These are phyloP conservation scores for Anisodus tanguticus DNA, from an alignment of 257 asterid genomes.

Conservation along the genomic window DNA sequence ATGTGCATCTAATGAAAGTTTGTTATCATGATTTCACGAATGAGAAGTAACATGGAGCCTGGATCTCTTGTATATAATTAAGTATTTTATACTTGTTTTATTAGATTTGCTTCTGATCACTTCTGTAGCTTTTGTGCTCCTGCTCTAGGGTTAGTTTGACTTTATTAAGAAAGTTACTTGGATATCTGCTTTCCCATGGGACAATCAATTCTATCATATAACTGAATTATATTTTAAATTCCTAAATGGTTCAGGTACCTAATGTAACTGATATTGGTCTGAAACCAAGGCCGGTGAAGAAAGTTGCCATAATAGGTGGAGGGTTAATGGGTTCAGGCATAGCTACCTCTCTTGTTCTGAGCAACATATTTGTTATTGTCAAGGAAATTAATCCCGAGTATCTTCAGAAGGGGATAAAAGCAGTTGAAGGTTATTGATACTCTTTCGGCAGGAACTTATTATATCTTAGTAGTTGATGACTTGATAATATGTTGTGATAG, in stretches of 20 bases:
- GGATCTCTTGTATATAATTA: conserved; percentile 7
- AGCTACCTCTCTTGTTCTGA: conserved; percentile 84
- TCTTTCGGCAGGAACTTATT: conserved; percentile 18
- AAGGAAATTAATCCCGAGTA: conserved; percentile 88
- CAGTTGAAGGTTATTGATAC: conserved; percentile 65
- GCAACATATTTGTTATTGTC: conserved; percentile 64
- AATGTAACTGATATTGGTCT: conserved; percentile 88
- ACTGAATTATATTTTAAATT: background rate
- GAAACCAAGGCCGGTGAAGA: conserved; percentile 80
- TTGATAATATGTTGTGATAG: conserved; percentile 23
- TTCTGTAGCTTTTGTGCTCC: background rate
- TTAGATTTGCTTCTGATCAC: conserved; percentile 13
- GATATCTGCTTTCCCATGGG: background rate
- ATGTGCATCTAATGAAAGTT: background rate
- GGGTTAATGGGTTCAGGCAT: conserved; percentile 99
- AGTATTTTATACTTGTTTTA: conserved; percentile 2
- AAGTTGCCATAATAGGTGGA: conserved; percentile 94
- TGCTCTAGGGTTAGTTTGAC: conserved; percentile 13
- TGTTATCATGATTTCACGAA: conserved; percentile 17
- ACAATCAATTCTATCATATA: conserved; percentile 17
- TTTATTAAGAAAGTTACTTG: conserved; percentile 21
- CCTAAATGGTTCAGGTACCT: conserved; percentile 62
- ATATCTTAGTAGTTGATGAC: conserved; percentile 10
- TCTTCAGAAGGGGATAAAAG: conserved; percentile 81
- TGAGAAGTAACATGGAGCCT: conserved; percentile 7